Percentiles rank a stretch among this genome's conserved stretches.
Conservation (phyloP, 495 filamentous ascomycete genomes). For the Aspergillus leporis region DNA sequence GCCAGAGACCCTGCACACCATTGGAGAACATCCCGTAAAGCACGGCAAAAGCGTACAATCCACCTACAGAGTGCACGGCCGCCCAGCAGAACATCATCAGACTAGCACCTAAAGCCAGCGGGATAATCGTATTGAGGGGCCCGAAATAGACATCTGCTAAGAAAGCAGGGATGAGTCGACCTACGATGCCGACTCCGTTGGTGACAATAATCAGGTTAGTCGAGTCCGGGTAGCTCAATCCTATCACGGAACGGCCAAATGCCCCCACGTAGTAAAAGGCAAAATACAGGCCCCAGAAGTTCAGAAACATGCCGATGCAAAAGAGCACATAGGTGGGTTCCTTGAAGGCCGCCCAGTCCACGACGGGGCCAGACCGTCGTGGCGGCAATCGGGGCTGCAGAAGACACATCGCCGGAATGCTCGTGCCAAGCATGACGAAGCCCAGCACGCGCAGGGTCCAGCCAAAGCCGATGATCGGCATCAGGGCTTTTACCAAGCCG, state of each 20-base stretch:
- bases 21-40: background rate
- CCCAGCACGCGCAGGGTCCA: conserved; percentile 74
- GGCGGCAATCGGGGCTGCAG: conserved; percentile 56
- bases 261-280: conserved; percentile 1
- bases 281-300: background rate
- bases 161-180: background rate
- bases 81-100: conserved; percentile 1
- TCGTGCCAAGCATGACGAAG: conserved; percentile 63
- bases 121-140: background rate
- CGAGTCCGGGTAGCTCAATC: background rate
- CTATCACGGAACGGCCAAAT: background rate
- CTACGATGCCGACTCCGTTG: background rate
- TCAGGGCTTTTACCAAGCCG: conserved; percentile 68
- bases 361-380: conserved; percentile 51
- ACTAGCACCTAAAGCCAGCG: background rate
- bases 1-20: background rate
- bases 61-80: background rate
- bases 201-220: background rate
- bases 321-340: conserved; percentile 57
- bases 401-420: conserved; percentile 41
- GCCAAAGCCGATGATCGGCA: conserved; percentile 63
- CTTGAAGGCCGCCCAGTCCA: conserved; percentile 61
- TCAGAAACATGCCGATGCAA: background rate
- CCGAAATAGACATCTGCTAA: background rate
- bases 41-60: background rate